Percentiles rank a stretch among this genome's conserved stretches.
Evolutionary conservation across 1,284 basidiomycete genomes (phyloP).

Genomic region (Moesziomyces sp.): DNA sequence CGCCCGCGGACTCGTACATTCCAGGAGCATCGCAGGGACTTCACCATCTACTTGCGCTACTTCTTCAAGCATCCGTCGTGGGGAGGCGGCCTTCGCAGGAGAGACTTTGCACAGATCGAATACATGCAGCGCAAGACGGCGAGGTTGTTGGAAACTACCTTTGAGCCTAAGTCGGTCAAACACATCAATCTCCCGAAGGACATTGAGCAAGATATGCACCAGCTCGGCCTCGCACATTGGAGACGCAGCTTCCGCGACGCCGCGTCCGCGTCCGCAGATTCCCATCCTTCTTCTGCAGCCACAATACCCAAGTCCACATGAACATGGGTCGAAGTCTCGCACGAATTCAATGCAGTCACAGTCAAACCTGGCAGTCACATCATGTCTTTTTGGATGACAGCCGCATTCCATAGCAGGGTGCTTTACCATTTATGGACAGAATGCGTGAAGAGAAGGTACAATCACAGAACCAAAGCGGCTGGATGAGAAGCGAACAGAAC

Average conservation of each 20-base stretch:
- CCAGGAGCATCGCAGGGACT: slow-evolving; percentile 57
- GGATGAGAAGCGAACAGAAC: background rate
- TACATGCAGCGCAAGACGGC: slow-evolving; percentile 62
- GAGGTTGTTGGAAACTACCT: slow-evolving; percentile 58
- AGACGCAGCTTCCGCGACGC: slow-evolving; percentile 27
- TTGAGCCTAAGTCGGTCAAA: slow-evolving; percentile 55
- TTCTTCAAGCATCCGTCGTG: slow-evolving; percentile 62
- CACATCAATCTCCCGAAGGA: slow-evolving; percentile 54
- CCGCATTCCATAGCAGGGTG: too few relatives aligned
- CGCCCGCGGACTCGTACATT: background rate
- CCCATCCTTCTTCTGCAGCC: slow-evolving; percentile 4
- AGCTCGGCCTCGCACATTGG: slow-evolving; percentile 40
- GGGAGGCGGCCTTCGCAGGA: slow-evolving; percentile 57
- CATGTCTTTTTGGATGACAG: background rate
- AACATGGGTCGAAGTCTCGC: background rate
- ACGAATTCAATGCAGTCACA: background rate
- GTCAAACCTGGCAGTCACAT: background rate
- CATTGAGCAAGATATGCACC: slow-evolving; percentile 42
- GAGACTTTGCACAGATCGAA: slow-evolving; percentile 65
- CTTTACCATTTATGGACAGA: too few relatives aligned
- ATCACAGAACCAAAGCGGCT: background rate
- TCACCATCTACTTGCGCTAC: slow-evolving; percentile 65
- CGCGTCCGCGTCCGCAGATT: slow-evolving; percentile 1
- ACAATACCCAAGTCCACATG: slow-evolving; percentile 13
- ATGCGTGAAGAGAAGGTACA: background rate